Percentiles rank a stretch among this genome's conserved stretches.
phyloP scores from a whole-genome alignment of 1,284 basidiomycete genomes.

The Tilletia caries region DNA sequence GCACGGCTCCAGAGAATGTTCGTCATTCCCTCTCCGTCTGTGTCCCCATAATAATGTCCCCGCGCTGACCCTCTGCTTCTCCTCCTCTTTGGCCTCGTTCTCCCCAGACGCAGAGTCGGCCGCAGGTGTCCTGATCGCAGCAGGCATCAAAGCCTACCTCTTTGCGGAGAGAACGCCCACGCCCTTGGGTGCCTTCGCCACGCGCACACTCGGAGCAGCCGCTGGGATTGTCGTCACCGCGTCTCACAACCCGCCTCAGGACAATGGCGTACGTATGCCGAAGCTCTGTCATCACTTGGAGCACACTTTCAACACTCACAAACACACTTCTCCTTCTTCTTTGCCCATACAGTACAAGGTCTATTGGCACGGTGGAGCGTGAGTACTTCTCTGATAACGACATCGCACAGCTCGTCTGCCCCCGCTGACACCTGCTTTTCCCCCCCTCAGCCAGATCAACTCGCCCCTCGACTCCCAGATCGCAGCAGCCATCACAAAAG shows the following conservation, averaged over 20 bases:
- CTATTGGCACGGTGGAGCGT: constrained; percentile 36
- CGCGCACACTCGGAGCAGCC: constrained; percentile 35
- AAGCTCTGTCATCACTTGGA: background rate
- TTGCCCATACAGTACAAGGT: constrained; percentile 20
- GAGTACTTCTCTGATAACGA: background rate
- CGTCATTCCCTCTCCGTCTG: background rate
- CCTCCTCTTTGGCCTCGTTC: background rate
- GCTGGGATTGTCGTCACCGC: constrained; percentile 46
- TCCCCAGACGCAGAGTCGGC: constrained; percentile 29
- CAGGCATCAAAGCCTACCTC: constrained; percentile 28
- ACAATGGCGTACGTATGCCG: constrained; percentile 28
- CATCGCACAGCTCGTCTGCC: background rate
- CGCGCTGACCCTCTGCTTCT: background rate
- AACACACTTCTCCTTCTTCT: background rate
- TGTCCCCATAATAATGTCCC: background rate
- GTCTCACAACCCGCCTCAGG: constrained; percentile 44
- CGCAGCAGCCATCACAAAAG: constrained; percentile 32
- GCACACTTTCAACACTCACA: background rate
- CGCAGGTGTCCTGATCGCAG: constrained; percentile 34
- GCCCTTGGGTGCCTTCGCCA: constrained; percentile 42
- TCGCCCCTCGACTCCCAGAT: constrained; percentile 41
- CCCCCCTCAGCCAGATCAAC: constrained; percentile 33
- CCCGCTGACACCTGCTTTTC: no score
- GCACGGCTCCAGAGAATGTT: constrained; percentile 34
- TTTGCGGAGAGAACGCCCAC: constrained; percentile 32